A percentile compares a stretch with the other conserved stretches of the same genome.
Conservation (phyloP, 106 monocot genomes). For the Ottelia alismoides region DNA sequence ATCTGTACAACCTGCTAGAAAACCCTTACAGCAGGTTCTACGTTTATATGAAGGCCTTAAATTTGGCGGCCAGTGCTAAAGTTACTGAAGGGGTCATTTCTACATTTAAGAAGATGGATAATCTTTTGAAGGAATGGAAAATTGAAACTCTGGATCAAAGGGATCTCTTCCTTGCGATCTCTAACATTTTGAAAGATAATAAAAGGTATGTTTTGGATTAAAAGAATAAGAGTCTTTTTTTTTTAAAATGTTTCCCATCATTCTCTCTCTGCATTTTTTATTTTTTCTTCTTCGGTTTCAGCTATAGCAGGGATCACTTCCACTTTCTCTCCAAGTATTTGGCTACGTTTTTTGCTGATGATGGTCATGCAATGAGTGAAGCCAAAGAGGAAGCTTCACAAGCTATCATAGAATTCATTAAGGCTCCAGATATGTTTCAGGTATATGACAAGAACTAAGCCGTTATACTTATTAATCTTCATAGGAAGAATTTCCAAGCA, state of each 20-base stretch:
- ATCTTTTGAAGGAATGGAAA: constrained; percentile 73
- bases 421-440: constrained; percentile 70
- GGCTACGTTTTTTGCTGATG: constrained; percentile 68
- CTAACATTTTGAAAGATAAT: constrained; percentile 81
- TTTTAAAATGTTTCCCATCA: no score
- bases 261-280: not conserved
- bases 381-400: constrained; percentile 81
- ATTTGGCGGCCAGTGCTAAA: constrained; percentile 59
- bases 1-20: constrained; percentile 84
- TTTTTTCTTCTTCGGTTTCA: constrained; percentile 14
- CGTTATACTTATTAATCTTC: no score
- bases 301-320: constrained; percentile 61
- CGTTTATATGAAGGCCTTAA: constrained; percentile 72
- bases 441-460: constrained; percentile 16
- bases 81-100: constrained; percentile 68
- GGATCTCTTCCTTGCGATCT: constrained; percentile 55
- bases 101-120: constrained; percentile 81
- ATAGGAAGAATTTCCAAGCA: no score
- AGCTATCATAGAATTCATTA: constrained; percentile 88
- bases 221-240: no score
- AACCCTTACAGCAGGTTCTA: constrained; percentile 62
- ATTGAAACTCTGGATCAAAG: constrained; percentile 68
- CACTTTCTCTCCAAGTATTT: constrained; percentile 76
- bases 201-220: constrained; percentile 56
- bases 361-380: constrained; percentile 34